phyloP scores from a whole-genome alignment of 305 asterid species.

The Rubia peregrina region DNA sequence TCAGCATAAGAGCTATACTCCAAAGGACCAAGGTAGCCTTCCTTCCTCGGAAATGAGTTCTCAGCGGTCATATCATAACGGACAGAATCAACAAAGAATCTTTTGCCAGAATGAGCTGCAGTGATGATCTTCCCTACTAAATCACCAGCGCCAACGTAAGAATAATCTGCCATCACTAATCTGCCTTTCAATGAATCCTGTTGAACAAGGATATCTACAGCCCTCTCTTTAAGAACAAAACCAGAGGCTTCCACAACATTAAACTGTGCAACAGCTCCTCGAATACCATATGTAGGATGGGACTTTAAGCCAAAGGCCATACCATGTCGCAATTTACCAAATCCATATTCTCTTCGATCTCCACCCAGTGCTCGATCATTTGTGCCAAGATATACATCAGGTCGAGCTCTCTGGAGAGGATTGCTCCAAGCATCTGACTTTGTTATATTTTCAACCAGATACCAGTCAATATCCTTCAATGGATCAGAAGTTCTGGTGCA shows the following conservation, averaged over 20 bases:
- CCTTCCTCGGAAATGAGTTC: slow-evolving; percentile 96
- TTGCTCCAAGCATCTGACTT: slow-evolving; percentile 76
- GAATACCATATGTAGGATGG: slow-evolving; percentile 96
- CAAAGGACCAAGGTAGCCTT: slow-evolving; percentile 98
- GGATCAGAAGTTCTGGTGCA: slow-evolving; percentile 41
- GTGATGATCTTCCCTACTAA: slow-evolving; percentile 83
- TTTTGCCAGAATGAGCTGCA: slow-evolving; percentile 99
- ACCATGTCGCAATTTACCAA: slow-evolving; percentile 86
- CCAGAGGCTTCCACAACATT: slow-evolving; percentile 98
- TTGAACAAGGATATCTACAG: slow-evolving; percentile 32
- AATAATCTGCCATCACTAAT: slow-evolving; percentile 84
- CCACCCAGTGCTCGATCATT: slow-evolving; percentile 95
- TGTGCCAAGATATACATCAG: slow-evolving; percentile 98
- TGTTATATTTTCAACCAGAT: slow-evolving; percentile 54
- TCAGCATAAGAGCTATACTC: slow-evolving; percentile 98
- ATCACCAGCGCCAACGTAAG: slow-evolving; percentile 54
- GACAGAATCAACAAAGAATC: slow-evolving; percentile 95
- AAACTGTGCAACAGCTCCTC: slow-evolving; percentile 95
- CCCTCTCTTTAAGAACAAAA: slow-evolving; percentile 58
- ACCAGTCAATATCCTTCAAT: slow-evolving; percentile 63
- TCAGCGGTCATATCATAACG: slow-evolving; percentile 93
- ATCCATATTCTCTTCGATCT: slow-evolving; percentile 94
- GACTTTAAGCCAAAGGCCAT: slow-evolving; percentile 72
- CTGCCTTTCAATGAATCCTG: slow-evolving; percentile 44
- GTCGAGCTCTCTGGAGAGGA: slow-evolving; percentile 98